These are phyloP conservation scores for Glarea lozoyensis DNA, from an alignment of 495 filamentous ascomycete genomes.

Conservation along the genomic window DNA sequence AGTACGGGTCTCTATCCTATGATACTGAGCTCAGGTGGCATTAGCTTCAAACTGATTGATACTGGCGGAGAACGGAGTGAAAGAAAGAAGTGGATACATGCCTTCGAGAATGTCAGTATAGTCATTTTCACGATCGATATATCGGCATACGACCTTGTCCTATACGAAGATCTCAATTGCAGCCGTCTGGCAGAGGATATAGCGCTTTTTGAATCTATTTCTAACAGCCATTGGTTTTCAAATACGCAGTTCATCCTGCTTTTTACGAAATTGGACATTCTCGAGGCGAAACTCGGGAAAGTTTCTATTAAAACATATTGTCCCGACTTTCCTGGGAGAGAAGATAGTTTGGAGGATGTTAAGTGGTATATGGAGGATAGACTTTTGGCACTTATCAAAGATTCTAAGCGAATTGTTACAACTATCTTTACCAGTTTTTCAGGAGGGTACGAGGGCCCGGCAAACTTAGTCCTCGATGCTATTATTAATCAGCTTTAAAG, in stretches of 20 bases:
- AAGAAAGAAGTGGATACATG: constrained; percentile 98
- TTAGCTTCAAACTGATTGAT: constrained; percentile 97
- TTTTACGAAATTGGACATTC: constrained; percentile 86
- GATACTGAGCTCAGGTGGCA: constrained; percentile 79
- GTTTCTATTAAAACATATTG: neutral
- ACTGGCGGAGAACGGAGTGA: constrained; percentile 95
- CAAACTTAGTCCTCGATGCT: neutral
- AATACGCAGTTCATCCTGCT: constrained; percentile 91
- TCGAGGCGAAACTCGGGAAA: constrained; percentile 2
- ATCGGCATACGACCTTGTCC: constrained; percentile 88
- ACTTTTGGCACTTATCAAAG: neutral
- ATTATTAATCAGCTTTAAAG: neutral
- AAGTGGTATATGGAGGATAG: neutral
- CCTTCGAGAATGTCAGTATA: constrained; percentile 91
- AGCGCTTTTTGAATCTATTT: constrained; percentile 92
- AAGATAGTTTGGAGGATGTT: neutral
- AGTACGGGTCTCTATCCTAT: constrained; percentile 96
- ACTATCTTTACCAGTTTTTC: neutral
- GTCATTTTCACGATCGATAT: constrained; percentile 90
- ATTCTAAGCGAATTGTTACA: neutral
- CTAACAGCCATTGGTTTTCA: constrained; percentile 93
- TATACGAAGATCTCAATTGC: constrained; percentile 91
- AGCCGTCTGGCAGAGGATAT: constrained; percentile 99
- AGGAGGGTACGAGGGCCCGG: neutral
- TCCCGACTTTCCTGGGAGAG: neutral